Conservation (phyloP, 2,329 filamentous ascomycete species). For the Botrytis galanthina region DNA sequence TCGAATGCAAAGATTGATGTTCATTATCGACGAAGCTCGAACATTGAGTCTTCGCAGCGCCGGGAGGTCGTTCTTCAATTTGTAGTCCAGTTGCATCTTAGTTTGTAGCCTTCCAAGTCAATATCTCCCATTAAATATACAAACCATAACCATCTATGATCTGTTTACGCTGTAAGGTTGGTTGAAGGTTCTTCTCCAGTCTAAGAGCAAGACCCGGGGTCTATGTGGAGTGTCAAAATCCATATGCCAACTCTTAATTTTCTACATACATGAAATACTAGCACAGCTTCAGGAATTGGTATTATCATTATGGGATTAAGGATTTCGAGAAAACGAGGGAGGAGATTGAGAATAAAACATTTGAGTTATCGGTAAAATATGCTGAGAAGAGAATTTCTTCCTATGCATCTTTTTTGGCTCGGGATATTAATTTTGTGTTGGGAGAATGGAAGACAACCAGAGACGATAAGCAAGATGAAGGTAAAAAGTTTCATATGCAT, state of each 20-base stretch:
- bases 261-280: neutral
- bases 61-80: neutral
- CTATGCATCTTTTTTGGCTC: neutral
- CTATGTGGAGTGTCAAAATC: neutral
- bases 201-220: neutral
- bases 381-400: neutral
- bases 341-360: neutral
- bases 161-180: neutral
- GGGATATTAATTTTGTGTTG: neutral
- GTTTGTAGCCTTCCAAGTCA: neutral
- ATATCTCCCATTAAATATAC: fast-evolving
- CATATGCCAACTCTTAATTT: neutral
- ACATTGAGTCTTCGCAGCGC: neutral
- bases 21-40: neutral
- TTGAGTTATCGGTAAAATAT: neutral
- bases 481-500: neutral
- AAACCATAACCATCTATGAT: neutral
- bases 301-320: neutral
- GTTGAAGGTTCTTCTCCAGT: neutral
- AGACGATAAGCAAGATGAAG: neutral
- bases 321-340: neutral
- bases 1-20: neutral
- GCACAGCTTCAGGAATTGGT: neutral
- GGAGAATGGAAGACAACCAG: neutral
- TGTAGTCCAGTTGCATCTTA: neutral